Conservation (phyloP, 2,329 filamentous ascomycete species). For the Trematosphaeria pertusa region DNA sequence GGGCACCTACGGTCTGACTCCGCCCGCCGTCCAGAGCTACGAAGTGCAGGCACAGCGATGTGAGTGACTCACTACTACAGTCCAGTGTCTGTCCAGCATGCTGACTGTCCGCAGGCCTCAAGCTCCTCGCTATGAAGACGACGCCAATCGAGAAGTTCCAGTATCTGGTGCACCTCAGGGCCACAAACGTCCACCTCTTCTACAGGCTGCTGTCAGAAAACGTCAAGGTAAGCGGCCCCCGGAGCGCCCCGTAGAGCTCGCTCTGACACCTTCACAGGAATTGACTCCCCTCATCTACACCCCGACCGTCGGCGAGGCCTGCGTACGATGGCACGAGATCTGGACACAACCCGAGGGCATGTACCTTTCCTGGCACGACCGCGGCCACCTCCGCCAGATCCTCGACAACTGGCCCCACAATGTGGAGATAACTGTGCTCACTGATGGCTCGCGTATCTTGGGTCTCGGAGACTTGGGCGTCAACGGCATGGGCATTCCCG, state of each 20-base stretch:
- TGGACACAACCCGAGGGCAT: conserved; percentile 94
- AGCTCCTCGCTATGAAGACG: conserved; percentile 73
- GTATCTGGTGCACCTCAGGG: conserved; percentile 78
- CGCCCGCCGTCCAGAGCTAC: conserved; percentile 58
- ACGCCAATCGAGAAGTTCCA: conserved; percentile 83
- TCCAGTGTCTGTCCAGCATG: no score
- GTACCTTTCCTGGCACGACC: conserved; percentile 95
- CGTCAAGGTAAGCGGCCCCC: conserved; percentile 56
- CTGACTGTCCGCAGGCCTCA: no score
- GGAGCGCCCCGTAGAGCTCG: neutral
- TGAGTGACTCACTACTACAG: no score
- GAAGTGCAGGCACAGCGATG: conserved; percentile 59
- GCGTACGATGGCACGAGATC: conserved; percentile 92
- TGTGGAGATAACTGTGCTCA: conserved; percentile 96
- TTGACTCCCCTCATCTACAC: conserved; percentile 87
- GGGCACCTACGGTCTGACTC: conserved; percentile 60
- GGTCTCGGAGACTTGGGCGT: conserved; percentile 95
- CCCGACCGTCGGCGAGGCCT: conserved; percentile 92
- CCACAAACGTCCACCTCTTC: conserved; percentile 80
- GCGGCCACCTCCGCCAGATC: conserved; percentile 86
- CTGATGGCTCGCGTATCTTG: conserved; percentile 90
- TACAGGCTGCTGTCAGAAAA: conserved; percentile 81
- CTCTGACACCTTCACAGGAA: conserved; percentile 61
- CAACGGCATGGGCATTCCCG: conserved; percentile 97
- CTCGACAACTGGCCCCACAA: conserved; percentile 93